Base-by-base conservation (phyloP, 768 basidiomycete genomes). In the Boletus pseudopeckii region DNA sequence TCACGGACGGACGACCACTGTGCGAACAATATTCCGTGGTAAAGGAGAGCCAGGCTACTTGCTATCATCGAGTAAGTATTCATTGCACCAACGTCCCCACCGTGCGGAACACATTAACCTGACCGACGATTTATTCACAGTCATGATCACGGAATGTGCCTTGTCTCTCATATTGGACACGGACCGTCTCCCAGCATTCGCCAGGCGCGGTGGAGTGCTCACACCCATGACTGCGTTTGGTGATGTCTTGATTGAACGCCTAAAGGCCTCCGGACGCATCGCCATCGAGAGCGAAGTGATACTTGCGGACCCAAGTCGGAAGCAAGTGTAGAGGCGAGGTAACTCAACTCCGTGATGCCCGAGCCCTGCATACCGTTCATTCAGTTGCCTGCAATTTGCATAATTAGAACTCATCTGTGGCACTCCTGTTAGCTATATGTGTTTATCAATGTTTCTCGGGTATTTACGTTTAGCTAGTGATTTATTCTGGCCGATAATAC, bases 201-300 rank as follows among this genome's bases (percentile, higher is more conserved):
- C 80, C 4, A 75, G 73, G 45, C 69, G 75, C 43, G 94, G 93
- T 13, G 94, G 95, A 1, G 71, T 94, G 3, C 74, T 97, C 45
- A 98, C 95, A 2, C 86, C 94, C 0, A 81, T 86, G 70, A 83
- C 82, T 5, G 94, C 90, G 1, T 78, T 96, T 52, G 94, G 93
- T 15, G 83, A 89, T 55, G 80, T 83, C 7, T 69, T 95, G 36
- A 73, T 93, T 34, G 78, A 81, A 58, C 77, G 94, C 18, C 67
- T 97, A 56, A 77, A 80, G 54, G 74, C 71, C 20, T 82, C 77
- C 8, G 84, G 81, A 0, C 67, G 71, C 47, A 80, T 92, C 48
- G 70, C 78, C 50, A 81, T 89, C 58, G 77, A 79, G 33, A 84
- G 78, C 58, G 72, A 73, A 39, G 67, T 86, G 24, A n/a, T 70